phyloP scores from a whole-genome alignment of 495 filamentous ascomycete species.

The Aspergillus homomorphus region DNA sequence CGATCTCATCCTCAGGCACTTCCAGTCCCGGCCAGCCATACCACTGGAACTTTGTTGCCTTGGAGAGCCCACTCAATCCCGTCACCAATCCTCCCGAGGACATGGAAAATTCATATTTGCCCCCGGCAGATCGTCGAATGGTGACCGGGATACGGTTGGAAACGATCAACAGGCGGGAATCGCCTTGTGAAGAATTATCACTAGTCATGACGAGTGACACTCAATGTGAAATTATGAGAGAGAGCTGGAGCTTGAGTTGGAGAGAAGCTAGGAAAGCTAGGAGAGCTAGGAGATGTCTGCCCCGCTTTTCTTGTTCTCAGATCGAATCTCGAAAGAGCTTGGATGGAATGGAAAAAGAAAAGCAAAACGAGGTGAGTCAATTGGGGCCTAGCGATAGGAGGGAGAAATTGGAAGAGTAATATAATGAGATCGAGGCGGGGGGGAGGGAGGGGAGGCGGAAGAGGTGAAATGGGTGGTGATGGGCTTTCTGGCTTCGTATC shows the following conservation, averaged over 20 bases:
- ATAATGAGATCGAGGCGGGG: not conserved
- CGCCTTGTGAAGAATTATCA: slow-evolving; percentile 19
- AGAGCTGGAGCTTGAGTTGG: not conserved
- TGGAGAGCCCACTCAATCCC: slow-evolving; percentile 85
- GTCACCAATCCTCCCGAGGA: slow-evolving; percentile 93
- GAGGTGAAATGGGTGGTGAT: not conserved
- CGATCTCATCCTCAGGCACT: slow-evolving; percentile 67
- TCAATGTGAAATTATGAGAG: not conserved
- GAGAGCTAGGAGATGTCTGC: not conserved
- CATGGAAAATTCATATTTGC: slow-evolving; percentile 83
- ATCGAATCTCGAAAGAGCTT: not conserved
- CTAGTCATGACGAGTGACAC: not conserved
- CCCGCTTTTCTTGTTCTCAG: not conserved
- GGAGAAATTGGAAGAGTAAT: slow-evolving; percentile 1
- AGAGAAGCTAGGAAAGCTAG: not conserved
- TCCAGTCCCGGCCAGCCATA: slow-evolving; percentile 96
- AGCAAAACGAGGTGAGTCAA: not conserved
- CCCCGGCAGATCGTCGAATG: slow-evolving; percentile 85
- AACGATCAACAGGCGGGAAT: slow-evolving; percentile 68
- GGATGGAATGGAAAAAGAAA: not conserved
- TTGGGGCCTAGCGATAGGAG: slow-evolving; percentile 1
- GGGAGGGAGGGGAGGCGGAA: not conserved
- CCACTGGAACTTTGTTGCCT: slow-evolving; percentile 92
- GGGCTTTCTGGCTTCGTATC: not conserved
- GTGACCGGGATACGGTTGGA: slow-evolving; percentile 95